Base-by-base conservation (phyloP, 2,329 filamentous ascomycete genomes). In the Diaporthe eres region DNA sequence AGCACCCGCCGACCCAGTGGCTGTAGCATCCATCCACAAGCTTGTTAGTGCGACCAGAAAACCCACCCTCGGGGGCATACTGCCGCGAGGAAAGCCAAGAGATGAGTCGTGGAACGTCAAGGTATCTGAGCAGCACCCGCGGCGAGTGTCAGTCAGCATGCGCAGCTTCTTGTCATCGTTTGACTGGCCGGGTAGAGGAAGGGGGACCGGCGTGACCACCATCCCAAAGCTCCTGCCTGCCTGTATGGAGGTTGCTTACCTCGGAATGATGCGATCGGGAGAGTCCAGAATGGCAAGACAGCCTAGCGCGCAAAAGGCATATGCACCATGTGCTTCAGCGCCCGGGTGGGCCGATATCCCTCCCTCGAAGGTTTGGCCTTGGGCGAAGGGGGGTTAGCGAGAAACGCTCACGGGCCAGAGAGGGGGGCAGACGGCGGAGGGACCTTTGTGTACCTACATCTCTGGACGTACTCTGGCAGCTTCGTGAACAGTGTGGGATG, bases 11-110 rank as follows among this genome's bases (percentile, higher is more conserved):
- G 47, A 98, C 94, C 97, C 97, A 99, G 85, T 98, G 96, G 83
- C 95, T 98, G 86, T 99, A 99, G 86, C 97, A 99, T 61, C 96
- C 97, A 84, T 99, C 97, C 44, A 98, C 97, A 44, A 99, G 90
- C 86, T 99, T 99, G 88, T 98, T 98, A 39, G 96, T 98, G 79
- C 97, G 93, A 77, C 97, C 97, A 55, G 95, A 94, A 82, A 98
- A 96, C 49, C 97, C 97, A 78, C 96, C 96, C 84, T 98, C 97
- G 4, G 96, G 97, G 42, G 92, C 92, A 83, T 96, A 94, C 84
- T 99, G 97, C 76, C 95, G 93, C 60, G 94, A 92, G 10, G 95
- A 96, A 53, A 99, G 90, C 95, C 97, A 99, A 76, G 93, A 92
- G 65, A 97, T 89, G 72, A 99, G 89, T 71, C 92, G 88, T 77